A percentile compares a stretch with the other conserved stretches of the same genome.
Evolutionary conservation across 139 green algal species (phyloP).

Genomic region (Micractinium conductrix): DNA sequence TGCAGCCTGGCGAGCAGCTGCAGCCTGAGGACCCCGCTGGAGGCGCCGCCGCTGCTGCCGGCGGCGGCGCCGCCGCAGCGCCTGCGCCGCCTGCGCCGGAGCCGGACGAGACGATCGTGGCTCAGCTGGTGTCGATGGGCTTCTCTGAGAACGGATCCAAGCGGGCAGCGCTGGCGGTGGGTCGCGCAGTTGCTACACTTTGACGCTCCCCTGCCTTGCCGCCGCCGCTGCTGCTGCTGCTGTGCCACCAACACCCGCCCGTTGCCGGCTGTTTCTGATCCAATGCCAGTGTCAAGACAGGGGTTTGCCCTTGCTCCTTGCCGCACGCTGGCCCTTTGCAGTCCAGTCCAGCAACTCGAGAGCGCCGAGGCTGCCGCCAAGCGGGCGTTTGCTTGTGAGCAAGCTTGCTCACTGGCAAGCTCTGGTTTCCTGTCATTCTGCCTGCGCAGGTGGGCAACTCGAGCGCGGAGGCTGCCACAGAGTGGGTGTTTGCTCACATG

Average conservation of each 20-base stretch:
- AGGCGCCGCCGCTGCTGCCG: not conserved
- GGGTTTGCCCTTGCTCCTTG: no score
- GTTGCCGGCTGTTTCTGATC: no score
- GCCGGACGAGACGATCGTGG: constrained; percentile 47
- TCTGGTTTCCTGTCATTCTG: not conserved
- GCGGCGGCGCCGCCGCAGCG: constrained; percentile 2
- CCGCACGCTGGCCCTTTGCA: no score
- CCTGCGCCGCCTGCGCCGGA: constrained; percentile 25
- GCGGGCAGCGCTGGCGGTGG: constrained; percentile 72
- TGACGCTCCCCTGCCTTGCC: no score
- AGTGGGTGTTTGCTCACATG: constrained; percentile 95
- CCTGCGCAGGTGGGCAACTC: constrained; percentile 8
- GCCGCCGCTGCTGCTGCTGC: no score
- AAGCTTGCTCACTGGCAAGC: no score
- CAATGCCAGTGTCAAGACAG: no score
- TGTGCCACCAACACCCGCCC: no score
- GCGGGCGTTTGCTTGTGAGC: no score
- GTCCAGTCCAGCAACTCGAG: no score
- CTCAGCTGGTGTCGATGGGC: constrained; percentile 80
- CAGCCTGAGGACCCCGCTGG: constrained; percentile 71
- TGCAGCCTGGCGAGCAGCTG: constrained; percentile 71
- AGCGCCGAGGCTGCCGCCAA: no score
- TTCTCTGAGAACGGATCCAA: constrained; percentile 86
- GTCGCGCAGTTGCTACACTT: no score
- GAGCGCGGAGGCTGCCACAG: constrained; percentile 83